A percentile compares a stretch with the other conserved stretches of the same genome.
These are phyloP conservation scores for Ceratobasidium sp. DNA, from an alignment of 1,284 basidiomycete species.

Conservation along the genomic window DNA sequence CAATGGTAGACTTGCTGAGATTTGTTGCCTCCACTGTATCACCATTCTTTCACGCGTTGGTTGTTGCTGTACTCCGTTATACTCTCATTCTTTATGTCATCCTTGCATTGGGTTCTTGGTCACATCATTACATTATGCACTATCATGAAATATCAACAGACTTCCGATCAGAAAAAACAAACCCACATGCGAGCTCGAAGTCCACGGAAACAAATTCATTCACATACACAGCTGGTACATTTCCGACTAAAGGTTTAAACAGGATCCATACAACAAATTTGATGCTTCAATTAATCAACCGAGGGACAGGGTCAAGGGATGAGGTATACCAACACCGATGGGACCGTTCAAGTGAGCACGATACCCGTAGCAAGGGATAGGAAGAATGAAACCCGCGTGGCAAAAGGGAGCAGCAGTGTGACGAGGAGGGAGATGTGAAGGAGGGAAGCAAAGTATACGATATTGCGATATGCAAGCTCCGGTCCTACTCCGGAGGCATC, in stretches of 20 bases:
- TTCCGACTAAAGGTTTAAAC: background rate
- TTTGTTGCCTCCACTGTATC: slow-evolving; percentile 8
- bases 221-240: background rate
- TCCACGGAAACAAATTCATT: slow-evolving; percentile 3
- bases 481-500: slow-evolving; percentile 20
- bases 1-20: background rate
- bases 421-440: background rate
- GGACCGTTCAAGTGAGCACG: slow-evolving; percentile 5
- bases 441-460: background rate
- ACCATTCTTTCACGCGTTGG: background rate
- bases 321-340: slow-evolving; percentile 6
- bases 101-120: background rate
- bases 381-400: background rate
- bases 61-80: background rate
- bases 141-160: slow-evolving; percentile 28
- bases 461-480: background rate
- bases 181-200: background rate
- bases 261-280: slow-evolving; percentile 23
- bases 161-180: background rate
- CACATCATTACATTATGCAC: slow-evolving; percentile 10
- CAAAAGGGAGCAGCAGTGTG: background rate
- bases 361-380: background rate
- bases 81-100: background rate
- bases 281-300: slow-evolving; percentile 18
- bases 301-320: slow-evolving; percentile 3